Conservation (phyloP, 1,284 basidiomycete genomes). For the Ganoderma sinense region DNA sequence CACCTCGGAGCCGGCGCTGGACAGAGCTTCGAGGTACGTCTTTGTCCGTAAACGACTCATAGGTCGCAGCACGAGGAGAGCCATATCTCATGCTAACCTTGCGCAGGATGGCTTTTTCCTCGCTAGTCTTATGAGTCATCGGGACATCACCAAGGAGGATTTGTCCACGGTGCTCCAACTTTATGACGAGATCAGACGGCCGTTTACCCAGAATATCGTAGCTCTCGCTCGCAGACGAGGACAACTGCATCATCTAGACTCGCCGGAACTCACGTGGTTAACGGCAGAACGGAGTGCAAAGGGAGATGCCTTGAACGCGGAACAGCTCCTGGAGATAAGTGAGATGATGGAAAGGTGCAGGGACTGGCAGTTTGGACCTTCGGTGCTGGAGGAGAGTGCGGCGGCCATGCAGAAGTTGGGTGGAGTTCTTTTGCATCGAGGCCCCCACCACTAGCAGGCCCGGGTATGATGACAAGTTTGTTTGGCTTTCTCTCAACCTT, state of each 20-base stretch:
- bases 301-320: neutral
- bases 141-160: neutral
- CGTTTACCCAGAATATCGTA: conserved; percentile 16
- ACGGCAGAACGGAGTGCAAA: conserved; percentile 14
- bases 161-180: conserved; percentile 5
- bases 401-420: conserved; percentile 1
- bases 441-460: too few relatives aligned
- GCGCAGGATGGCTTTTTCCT: conserved; percentile 17
- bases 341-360: conserved; percentile 9
- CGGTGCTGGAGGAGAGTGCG: conserved; percentile 6
- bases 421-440: neutral
- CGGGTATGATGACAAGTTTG: too few relatives aligned
- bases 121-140: conserved; percentile 13
- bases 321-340: conserved; percentile 8
- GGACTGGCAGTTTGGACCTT: conserved; percentile 14
- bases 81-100: neutral
- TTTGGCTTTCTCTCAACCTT: too few relatives aligned
- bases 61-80: neutral
- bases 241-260: conserved; percentile 13
- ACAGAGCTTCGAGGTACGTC: conserved; percentile 45
- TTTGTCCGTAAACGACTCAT: neutral
- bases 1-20: conserved; percentile 47
- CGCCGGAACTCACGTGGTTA: conserved; percentile 9
- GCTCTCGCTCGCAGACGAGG: conserved; percentile 12
- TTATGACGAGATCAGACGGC: conserved; percentile 18